A percentile compares a stretch with the other conserved stretches of the same genome.
Evolutionary conservation across 805 yeast genomes (phyloP).

Genomic region (Kregervanrija delftensis): DNA sequence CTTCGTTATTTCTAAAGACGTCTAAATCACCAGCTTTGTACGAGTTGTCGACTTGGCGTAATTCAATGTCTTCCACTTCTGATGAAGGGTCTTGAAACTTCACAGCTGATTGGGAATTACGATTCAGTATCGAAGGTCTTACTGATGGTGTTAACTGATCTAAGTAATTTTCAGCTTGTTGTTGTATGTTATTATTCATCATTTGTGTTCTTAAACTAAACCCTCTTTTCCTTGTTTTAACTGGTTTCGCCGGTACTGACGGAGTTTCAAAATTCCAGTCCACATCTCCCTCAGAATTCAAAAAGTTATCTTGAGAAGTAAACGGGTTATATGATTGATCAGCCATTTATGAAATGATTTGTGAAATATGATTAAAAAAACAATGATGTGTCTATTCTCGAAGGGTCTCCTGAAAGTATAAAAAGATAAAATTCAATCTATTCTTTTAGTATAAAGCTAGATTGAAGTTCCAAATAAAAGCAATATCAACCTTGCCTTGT

Average conservation of each 20-base stretch:
- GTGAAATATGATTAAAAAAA: too few relatives aligned
- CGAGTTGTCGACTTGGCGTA: conserved; percentile 25
- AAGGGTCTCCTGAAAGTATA: too few relatives aligned
- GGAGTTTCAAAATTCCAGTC: conserved; percentile 4
- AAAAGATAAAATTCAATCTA: too few relatives aligned
- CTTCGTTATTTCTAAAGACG: conserved; percentile 12
- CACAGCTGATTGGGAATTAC: conserved; percentile 1
- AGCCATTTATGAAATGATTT: too few relatives aligned
- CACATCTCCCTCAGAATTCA: too few relatives aligned
- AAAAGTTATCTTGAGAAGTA: too few relatives aligned
- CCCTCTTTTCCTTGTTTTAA: conserved; percentile 48
- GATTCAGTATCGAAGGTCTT: background rate
- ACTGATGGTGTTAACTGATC: conserved; percentile 3
- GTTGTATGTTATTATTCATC: conserved; percentile 36
- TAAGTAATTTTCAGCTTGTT: conserved; percentile 18
- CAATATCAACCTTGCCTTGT: too few relatives aligned
- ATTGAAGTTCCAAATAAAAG: too few relatives aligned
- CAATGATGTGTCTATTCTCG: too few relatives aligned
- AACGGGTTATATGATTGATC: too few relatives aligned
- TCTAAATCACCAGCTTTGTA: conserved; percentile 20
- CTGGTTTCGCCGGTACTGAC: conserved; percentile 15
- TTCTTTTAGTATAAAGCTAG: too few relatives aligned
- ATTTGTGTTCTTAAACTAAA: conserved; percentile 62
- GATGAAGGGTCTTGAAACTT: conserved; percentile 8
- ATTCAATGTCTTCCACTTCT: conserved; percentile 26